Evolutionary conservation across 805 yeast genomes (phyloP).

Genomic region (Kazachstania viticola): DNA sequence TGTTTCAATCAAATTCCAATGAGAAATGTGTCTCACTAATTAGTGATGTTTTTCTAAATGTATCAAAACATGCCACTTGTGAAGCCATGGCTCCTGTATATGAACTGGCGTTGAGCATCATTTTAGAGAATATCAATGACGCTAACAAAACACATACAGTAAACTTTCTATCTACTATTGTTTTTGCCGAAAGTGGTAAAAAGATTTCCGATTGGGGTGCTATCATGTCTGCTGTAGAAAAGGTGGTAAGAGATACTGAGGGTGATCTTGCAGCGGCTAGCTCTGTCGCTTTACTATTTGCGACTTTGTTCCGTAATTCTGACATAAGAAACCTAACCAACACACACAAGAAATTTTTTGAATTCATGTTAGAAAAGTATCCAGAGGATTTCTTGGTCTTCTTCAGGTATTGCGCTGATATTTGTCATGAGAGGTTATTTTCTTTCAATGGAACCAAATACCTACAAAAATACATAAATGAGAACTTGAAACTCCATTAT

Average conservation of each 20-base stretch:
- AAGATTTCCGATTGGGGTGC: slow-evolving; percentile 45
- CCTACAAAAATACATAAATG: slow-evolving; percentile 38
- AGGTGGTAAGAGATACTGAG: slow-evolving; percentile 5
- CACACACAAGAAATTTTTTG: slow-evolving; percentile 34
- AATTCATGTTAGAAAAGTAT: slow-evolving; percentile 28
- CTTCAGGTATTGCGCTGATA: slow-evolving; percentile 25
- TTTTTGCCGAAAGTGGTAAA: slow-evolving; percentile 62
- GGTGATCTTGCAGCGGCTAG: not conserved
- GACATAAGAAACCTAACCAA: slow-evolving; percentile 37
- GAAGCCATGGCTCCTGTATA: slow-evolving; percentile 40
- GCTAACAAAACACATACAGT: slow-evolving; percentile 7
- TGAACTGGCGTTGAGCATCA: no score
- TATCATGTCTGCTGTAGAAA: slow-evolving; percentile 7
- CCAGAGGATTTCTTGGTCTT: slow-evolving; percentile 39
- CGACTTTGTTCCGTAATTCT: slow-evolving; percentile 45
- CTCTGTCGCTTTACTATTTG: slow-evolving; percentile 20
- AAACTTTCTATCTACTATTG: slow-evolving; percentile 35
- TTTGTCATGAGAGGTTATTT: slow-evolving; percentile 33
- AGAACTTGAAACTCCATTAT: slow-evolving; percentile 28
- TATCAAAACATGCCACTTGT: slow-evolving; percentile 40
- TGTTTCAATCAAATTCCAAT: slow-evolving; percentile 4
- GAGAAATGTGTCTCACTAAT: slow-evolving; percentile 31
- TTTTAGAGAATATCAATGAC: slow-evolving; percentile 16
- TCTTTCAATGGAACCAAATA: slow-evolving; percentile 32
- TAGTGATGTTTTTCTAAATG: slow-evolving; percentile 45